These are phyloP conservation scores for Jatropha podagrica DNA, from an alignment of 441 rosid species.

Conservation along the genomic window DNA sequence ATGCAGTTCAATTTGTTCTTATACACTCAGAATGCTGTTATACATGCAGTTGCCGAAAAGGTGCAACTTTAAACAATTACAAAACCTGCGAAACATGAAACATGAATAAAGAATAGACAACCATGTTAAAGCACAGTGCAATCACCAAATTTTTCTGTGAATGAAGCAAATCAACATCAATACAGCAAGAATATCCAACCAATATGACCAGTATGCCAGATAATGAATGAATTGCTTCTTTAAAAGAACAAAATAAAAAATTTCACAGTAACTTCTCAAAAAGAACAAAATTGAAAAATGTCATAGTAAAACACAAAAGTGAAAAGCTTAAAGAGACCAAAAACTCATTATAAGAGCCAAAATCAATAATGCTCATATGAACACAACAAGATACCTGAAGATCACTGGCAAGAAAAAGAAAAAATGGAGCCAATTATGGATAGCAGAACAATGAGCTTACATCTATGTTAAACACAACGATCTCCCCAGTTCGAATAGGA, in stretches of 20 bases:
- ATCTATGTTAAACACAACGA: conserved; percentile 75
- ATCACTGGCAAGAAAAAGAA: neutral
- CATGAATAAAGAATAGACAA: neutral
- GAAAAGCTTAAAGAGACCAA: neutral
- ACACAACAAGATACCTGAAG: neutral
- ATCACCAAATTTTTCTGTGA: neutral
- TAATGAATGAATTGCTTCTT: neutral
- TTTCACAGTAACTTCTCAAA: neutral
- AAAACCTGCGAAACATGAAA: neutral
- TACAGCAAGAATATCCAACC: neutral
- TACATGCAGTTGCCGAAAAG: neutral
- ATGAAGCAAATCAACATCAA: neutral
- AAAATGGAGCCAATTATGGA: neutral
- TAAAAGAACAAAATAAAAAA: no score
- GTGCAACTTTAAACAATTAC: neutral
- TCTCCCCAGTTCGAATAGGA: conserved; percentile 83
- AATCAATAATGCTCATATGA: neutral
- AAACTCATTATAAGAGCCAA: neutral
- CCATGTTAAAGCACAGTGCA: conserved; percentile 1
- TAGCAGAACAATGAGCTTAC: conserved; percentile 29
- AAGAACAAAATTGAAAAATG: neutral
- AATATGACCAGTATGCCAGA: neutral
- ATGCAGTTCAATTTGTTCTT: neutral
- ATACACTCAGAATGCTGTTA: neutral
- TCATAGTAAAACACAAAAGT: neutral